Evolutionary conservation across 2,329 filamentous ascomycete species (phyloP).

Genomic region (Raffaelea deltoideospora): DNA sequence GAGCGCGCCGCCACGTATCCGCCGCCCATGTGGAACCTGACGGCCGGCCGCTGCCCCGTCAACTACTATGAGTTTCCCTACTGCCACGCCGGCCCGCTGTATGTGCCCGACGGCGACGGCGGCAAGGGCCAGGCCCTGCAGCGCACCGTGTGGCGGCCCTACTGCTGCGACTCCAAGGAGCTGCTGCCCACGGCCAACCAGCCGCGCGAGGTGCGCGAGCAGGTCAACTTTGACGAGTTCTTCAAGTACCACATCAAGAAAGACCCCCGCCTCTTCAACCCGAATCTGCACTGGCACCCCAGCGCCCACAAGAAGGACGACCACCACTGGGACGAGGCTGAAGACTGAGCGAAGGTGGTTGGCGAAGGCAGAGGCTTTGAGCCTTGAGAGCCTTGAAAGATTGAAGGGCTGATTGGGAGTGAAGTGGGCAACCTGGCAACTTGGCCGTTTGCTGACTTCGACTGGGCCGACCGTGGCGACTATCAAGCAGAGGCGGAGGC

Average conservation of each 20-base stretch:
- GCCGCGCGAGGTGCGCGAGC: slow-evolving; percentile 5
- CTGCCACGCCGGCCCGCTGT: slow-evolving; percentile 3
- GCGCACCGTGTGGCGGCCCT: slow-evolving; percentile 5
- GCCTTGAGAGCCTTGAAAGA: too few relatives aligned
- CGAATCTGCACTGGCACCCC: neutral
- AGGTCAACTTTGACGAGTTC: slow-evolving; percentile 7
- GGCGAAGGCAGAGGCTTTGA: too few relatives aligned
- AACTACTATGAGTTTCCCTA: slow-evolving; percentile 6
- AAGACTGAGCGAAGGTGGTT: neutral
- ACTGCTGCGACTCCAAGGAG: slow-evolving; percentile 4
- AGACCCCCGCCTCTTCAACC: slow-evolving; percentile 6
- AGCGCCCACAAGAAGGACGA: neutral
- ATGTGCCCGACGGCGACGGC: neutral
- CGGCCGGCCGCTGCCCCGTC: slow-evolving; percentile 5
- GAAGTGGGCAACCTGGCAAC: too few relatives aligned
- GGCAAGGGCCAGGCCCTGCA: slow-evolving; percentile 3
- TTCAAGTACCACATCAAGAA: slow-evolving; percentile 2
- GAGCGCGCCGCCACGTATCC: neutral
- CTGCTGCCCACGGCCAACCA: neutral
- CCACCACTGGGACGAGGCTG: neutral
- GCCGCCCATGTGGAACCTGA: slow-evolving; percentile 5
- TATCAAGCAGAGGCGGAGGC: too few relatives aligned
- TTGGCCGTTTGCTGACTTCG: too few relatives aligned
- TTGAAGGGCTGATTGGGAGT: too few relatives aligned
- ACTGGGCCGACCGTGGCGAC: too few relatives aligned